Base-by-base conservation (phyloP, 2,329 filamentous ascomycete genomes). In the Blumeria hordei region DNA sequence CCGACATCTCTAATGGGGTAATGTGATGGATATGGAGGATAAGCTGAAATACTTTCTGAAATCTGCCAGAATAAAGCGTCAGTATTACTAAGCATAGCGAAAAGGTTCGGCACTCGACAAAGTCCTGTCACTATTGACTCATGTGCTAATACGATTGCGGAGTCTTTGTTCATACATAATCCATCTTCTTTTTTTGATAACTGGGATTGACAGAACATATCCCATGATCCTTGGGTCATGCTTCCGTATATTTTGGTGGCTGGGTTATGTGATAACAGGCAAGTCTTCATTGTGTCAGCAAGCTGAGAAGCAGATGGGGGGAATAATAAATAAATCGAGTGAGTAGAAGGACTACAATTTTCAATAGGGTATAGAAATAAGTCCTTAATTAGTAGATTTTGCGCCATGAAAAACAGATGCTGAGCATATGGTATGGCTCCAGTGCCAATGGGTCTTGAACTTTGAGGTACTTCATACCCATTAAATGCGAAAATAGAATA, bases 291-390 rank as follows among this genome's bases (percentile, higher is more conserved):
- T 8, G 71, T 66, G 8, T 64, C 59, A 16, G 66, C 65, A 39
- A 69, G 67, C 10, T 65, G 55, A 7, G 59, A 56, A 33, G 65
- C 64, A 1, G 67, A 64, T 0, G 61, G 59, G 0, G 75, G 74
- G 53, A 77, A 77, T 1, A 71, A 65, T 1, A 79, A 61, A 57
- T 71, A 77, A 58, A 77, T 72, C 28, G 62, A 64, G 51, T 66
- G 55, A 5, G 55, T 5, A 45, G 11, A 33, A 12, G 36, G 10
- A 34, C n/a, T 16, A 39, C 43, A 53, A 34, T 57, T 54, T 1
- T 50, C 41, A 44, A 54, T 55, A 45, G 32, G 16, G 8, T 44
- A 35, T 47, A 57, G 59, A 12, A 61, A 55, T 33, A 64, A 43
- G 9, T 53, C 52, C 21, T 28, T 18, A n/a, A 43, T 53, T 10